A percentile compares a stretch with the other conserved stretches of the same genome.
phyloP scores from a whole-genome alignment of 2,329 filamentous ascomycete species.

The Penicillium sp. region DNA sequence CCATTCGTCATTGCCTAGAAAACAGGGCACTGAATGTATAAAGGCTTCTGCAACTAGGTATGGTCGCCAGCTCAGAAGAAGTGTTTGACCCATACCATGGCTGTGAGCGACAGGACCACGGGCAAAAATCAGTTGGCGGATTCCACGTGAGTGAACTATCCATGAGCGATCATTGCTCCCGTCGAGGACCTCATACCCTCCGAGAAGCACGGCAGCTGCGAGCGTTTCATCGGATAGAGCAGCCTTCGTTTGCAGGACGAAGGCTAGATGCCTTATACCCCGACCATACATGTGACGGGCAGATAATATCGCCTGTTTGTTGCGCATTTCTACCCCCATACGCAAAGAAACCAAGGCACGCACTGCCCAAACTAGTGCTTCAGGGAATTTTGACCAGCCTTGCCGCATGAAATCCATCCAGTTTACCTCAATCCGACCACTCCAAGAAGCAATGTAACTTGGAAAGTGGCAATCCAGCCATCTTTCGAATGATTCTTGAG shows the following conservation, averaged over 20 bases:
- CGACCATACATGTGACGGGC: conserved; percentile 17
- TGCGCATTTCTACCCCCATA: conserved; percentile 4
- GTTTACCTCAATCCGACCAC: conserved; percentile 4
- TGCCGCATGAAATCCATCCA: conserved; percentile 20
- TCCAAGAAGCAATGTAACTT: background rate
- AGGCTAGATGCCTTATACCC: conserved; percentile 7
- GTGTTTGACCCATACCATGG: conserved; percentile 14
- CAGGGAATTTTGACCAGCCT: conserved; percentile 1
- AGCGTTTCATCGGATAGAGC: conserved; percentile 16
- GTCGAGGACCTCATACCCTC: conserved; percentile 18
- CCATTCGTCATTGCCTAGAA: conserved; percentile 13
- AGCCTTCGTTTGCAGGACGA: conserved; percentile 1
- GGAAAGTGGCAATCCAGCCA: conserved; percentile 13
- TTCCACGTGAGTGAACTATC: conserved; percentile 12
- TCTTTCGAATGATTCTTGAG: conserved; percentile 10
- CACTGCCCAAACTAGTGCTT: conserved; percentile 13
- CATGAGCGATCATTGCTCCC: conserved; percentile 10
- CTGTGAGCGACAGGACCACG: conserved; percentile 14
- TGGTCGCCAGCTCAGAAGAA: conserved; percentile 12
- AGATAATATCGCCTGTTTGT: conserved; percentile 1
- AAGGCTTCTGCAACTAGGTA: conserved; percentile 13
- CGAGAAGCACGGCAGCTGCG: conserved; percentile 13
- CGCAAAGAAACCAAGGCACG: conserved; percentile 14
- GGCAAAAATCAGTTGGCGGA: conserved; percentile 11
- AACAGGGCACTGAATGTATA: conserved; percentile 7